Percentiles rank a stretch among this genome's conserved stretches.
Evolutionary conservation across 2,329 filamentous ascomycete species (phyloP).

Genomic region (Verticillium klebahnii): DNA sequence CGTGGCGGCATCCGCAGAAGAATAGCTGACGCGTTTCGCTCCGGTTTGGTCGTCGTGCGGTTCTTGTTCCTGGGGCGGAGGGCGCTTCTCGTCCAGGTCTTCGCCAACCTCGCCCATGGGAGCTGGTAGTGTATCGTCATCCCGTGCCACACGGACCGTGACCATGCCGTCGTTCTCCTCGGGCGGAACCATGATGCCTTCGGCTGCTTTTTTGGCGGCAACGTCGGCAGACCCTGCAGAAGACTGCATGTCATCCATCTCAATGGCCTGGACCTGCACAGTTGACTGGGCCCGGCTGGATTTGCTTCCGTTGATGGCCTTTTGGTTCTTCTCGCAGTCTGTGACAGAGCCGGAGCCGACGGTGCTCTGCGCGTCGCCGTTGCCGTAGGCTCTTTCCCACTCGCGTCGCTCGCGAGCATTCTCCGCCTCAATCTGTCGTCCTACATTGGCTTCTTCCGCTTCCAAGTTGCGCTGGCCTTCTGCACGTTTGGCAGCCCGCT

Average conservation of each 20-base stretch:
- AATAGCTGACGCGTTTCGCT: neutral
- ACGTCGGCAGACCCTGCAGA: slow-evolving; percentile 20
- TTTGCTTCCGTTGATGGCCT: neutral
- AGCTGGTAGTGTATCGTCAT: slow-evolving; percentile 29
- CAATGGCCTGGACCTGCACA: slow-evolving; percentile 38
- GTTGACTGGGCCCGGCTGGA: neutral
- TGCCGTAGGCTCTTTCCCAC: slow-evolving; percentile 78
- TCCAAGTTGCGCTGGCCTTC: slow-evolving; percentile 51
- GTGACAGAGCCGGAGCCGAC: slow-evolving; percentile 43
- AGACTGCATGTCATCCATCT: slow-evolving; percentile 46
- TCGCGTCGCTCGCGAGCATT: slow-evolving; percentile 56
- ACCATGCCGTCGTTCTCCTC: slow-evolving; percentile 39
- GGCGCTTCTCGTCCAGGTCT: slow-evolving; percentile 24
- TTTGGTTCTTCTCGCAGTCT: slow-evolving; percentile 38
- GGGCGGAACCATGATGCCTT: slow-evolving; percentile 28
- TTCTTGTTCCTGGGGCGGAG: neutral
- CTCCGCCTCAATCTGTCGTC: slow-evolving; percentile 59
- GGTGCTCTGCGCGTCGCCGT: slow-evolving; percentile 38
- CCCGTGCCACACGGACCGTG: slow-evolving; percentile 48
- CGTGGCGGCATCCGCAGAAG: neutral
- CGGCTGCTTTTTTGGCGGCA: slow-evolving; percentile 17
- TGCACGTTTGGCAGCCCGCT: slow-evolving; percentile 44
- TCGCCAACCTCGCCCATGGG: slow-evolving; percentile 13
- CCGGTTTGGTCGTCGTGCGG: neutral
- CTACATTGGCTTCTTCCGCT: slow-evolving; percentile 65